A percentile compares a stretch with the other conserved stretches of the same genome.
These are phyloP conservation scores for Passiflora organensis DNA, from an alignment of 345 rosid genomes.

Conservation along the genomic window DNA sequence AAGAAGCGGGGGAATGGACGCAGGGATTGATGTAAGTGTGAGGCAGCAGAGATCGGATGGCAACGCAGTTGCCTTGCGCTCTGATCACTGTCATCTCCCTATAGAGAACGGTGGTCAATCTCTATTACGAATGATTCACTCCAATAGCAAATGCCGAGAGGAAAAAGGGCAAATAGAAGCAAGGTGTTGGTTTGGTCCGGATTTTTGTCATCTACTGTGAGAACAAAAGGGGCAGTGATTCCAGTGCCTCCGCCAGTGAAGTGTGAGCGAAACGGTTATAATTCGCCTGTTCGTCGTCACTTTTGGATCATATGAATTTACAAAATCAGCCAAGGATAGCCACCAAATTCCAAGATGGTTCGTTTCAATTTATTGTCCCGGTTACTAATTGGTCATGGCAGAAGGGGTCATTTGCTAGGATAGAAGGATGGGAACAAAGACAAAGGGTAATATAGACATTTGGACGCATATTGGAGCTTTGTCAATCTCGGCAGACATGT, in stretches of 20 bases:
- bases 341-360: too few species aligned
- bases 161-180: background rate
- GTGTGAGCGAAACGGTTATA: too few species aligned
- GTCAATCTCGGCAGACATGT: constrained; percentile 1
- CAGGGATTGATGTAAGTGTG: constrained; percentile 47
- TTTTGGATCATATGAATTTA: too few species aligned
- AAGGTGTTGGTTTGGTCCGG: background rate
- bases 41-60: constrained; percentile 48
- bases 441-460: constrained; percentile 10
- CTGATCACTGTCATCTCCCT: constrained; percentile 42
- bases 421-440: too few species aligned
- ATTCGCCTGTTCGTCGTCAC: too few species aligned
- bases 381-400: too few species aligned
- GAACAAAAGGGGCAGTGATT: background rate
- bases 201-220: constrained; percentile 10
- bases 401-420: too few species aligned
- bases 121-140: background rate
- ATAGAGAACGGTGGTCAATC: background rate
- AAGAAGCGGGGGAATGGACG: constrained; percentile 38
- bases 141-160: background rate
- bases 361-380: too few species aligned
- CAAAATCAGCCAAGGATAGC: too few species aligned
- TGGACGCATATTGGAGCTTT: background rate
- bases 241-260: too few species aligned
- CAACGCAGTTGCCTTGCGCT: constrained; percentile 45